These are phyloP conservation scores for Colletotrichum viniferum DNA, from an alignment of 2,329 filamentous ascomycete species.

Conservation along the genomic window DNA sequence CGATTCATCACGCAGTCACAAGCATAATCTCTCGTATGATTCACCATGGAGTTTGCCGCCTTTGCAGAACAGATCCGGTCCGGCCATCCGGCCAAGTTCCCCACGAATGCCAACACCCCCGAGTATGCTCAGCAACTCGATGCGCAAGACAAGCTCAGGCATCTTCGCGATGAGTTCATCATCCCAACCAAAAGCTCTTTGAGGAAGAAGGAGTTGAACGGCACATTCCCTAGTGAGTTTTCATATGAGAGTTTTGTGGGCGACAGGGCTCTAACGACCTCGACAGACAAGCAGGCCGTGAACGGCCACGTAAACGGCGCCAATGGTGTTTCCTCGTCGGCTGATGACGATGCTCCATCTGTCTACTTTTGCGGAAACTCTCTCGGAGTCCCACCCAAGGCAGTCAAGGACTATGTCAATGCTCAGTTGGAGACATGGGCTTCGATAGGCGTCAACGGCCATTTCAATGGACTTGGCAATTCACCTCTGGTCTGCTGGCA, in stretches of 20 bases:
- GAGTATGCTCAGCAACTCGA: constrained; percentile 61
- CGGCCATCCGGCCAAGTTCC: constrained; percentile 48
- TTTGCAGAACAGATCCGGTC: constrained; percentile 44
- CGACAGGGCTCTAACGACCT: neutral
- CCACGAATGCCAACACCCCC: constrained; percentile 48
- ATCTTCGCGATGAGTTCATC: constrained; percentile 73
- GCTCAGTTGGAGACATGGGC: constrained; percentile 84
- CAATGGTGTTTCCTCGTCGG: constrained; percentile 22
- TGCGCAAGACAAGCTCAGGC: constrained; percentile 60
- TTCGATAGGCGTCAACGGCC: constrained; percentile 81
- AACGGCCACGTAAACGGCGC: constrained; percentile 27
- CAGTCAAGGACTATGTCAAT: constrained; percentile 67
- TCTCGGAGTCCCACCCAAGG: constrained; percentile 74
- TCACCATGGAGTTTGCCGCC: constrained; percentile 42
- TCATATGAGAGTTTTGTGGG: neutral
- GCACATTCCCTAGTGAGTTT: constrained; percentile 43
- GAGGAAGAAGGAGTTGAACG: constrained; percentile 63
- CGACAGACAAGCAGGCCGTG: constrained; percentile 15
- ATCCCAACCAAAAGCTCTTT: constrained; percentile 78
- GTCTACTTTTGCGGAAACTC: constrained; percentile 85
- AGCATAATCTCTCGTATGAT: neutral
- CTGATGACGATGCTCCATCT: constrained; percentile 45
- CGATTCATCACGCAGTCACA: neutral
- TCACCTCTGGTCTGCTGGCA: constrained; percentile 76
- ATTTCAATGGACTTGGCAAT: constrained; percentile 73